Base-by-base conservation (phyloP, 768 basidiomycete genomes). In the Daedaleopsis sinensis region DNA sequence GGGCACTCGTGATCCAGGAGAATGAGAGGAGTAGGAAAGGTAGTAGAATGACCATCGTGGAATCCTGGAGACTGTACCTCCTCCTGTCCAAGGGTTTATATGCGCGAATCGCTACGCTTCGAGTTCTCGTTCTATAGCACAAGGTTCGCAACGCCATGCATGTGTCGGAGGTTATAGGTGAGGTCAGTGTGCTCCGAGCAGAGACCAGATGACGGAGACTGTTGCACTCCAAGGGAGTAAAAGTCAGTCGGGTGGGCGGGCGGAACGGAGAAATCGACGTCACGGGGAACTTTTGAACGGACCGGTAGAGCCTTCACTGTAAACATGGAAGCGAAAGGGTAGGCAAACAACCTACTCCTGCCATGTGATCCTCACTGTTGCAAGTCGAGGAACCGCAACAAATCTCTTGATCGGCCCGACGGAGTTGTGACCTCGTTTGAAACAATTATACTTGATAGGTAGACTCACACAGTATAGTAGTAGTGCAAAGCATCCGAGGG, bases 11-110 rank as follows among this genome's bases (percentile, higher is more conserved):
- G 1, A 58, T 43, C 52, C 64, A 61, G 2, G 59, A 55, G 49
- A 61, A 42, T n/a, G 57, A 58, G 52, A 65, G 52, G 21, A 65
- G 53, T 38, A 65, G 47, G 48, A 61, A n/a, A 15, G 59, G 64
- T 10, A 58, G 23, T 23, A 61, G 36, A 42, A 48, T 51, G 44
- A 61, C 10, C 64, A 65, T 65, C 11, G 18, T 46, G 42, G n/a
- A n/a, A n/a, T 4, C 23, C 36, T 42, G 24, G 10, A 23, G 37
- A n/a, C 10, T 19, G 27, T 15, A 11, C n/a, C 18, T 1, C 5
- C 9, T 3, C 10, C 38, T 15, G 16, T 11, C 24, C 18, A 13
- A 13, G 18, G 35, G 11, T 21, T 55, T 63, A 63, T 59, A 59
- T 32, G 27, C 27, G 27, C 27, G 27, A 32, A 32, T 32, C 27